These are phyloP conservation scores for Candida krabiensis DNA, from an alignment of 805 yeast genomes.

Conservation along the genomic window DNA sequence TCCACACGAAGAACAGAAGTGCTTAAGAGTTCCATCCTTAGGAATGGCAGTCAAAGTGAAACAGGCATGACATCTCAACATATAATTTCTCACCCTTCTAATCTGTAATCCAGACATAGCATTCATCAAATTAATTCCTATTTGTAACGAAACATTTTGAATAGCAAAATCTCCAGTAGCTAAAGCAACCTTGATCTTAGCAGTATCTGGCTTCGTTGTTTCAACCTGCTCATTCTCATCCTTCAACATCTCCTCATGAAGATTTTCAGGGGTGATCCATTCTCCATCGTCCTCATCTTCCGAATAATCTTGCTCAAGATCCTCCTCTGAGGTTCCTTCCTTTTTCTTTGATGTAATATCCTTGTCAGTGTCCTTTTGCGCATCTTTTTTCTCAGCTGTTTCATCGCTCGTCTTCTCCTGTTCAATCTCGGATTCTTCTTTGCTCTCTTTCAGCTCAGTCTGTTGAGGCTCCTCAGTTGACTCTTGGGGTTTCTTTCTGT, in stretches of 20 bases:
- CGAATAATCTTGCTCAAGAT: constrained; percentile 44
- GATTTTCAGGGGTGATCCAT: constrained; percentile 92
- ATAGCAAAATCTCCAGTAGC: constrained; percentile 97
- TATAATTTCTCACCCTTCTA: constrained; percentile 81
- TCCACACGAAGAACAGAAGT: constrained; percentile 95
- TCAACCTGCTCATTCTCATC: constrained; percentile 65
- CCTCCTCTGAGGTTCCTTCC: constrained; percentile 14
- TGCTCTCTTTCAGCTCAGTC: constrained; percentile 5
- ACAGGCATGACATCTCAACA: constrained; percentile 98
- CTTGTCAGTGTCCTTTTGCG: constrained; percentile 12
- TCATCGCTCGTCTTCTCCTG: constrained; percentile 3
- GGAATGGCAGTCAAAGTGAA: constrained; percentile 80
- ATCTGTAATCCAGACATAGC: constrained; percentile 81
- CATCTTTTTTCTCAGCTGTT: constrained; percentile 10
- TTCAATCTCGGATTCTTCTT: constrained; percentile 3
- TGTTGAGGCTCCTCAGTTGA: constrained; percentile 2
- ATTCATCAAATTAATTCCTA: constrained; percentile 86
- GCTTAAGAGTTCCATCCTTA: constrained; percentile 71
- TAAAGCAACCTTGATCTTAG: constrained; percentile 70
- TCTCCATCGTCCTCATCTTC: constrained; percentile 80
- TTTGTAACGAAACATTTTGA: constrained; percentile 90
- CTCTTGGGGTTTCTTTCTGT: constrained; percentile 46
- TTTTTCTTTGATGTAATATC: background rate
- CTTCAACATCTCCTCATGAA: constrained; percentile 65
- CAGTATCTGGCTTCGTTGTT: constrained; percentile 31